Evolutionary conservation across 202 grass and related monocot species (phyloP).

Genomic region (Schoenoplectus tabernaemontani): DNA sequence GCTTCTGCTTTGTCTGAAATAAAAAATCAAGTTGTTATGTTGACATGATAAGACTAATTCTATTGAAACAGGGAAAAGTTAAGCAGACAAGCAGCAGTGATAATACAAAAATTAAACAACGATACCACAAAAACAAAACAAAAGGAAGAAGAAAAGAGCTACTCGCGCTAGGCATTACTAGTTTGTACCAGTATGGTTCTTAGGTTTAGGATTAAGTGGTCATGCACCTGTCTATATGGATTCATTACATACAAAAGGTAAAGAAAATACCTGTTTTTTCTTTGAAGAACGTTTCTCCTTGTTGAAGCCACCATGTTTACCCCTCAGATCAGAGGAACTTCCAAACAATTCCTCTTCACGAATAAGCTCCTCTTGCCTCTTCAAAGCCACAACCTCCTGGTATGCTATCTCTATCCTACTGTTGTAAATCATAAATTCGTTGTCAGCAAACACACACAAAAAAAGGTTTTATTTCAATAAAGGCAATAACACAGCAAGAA

Average conservation of each 20-base stretch:
- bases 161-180: neutral
- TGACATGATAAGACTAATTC: neutral
- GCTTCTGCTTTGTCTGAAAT: slow-evolving; percentile 78
- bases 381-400: slow-evolving; percentile 91
- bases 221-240: neutral
- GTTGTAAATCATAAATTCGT: slow-evolving; percentile 34
- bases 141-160: neutral
- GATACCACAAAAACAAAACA: neutral
- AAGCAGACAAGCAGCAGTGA: neutral
- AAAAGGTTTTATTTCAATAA: neutral
- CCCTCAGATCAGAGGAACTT: slow-evolving; percentile 52
- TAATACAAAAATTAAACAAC: neutral
- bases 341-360: slow-evolving; percentile 84
- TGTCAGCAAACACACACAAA: slow-evolving; percentile 15
- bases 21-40: neutral
- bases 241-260: neutral
- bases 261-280: slow-evolving; percentile 66
- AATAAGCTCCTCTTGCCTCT: slow-evolving; percentile 95
- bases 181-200: neutral
- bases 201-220: neutral
- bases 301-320: slow-evolving; percentile 38
- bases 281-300: slow-evolving; percentile 80
- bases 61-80: neutral
- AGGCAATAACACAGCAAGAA: neutral
- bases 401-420: slow-evolving; percentile 90